phyloP scores from a whole-genome alignment of 495 filamentous ascomycete genomes.

The Cetradonia linearis region DNA sequence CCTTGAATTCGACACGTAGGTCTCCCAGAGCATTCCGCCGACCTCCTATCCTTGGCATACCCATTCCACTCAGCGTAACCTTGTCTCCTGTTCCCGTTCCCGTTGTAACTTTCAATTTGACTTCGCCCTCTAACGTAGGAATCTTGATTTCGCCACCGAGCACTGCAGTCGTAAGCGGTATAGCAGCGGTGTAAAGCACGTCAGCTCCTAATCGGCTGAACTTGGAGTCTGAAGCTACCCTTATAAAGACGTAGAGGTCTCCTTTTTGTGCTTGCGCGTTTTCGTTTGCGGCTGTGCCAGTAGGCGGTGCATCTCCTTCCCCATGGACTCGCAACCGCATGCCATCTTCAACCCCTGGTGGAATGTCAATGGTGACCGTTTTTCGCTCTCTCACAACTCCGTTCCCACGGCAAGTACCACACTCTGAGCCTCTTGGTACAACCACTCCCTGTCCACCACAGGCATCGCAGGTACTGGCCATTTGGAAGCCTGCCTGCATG shows the following conservation, averaged over 20 bases:
- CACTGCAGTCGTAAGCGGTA: slow-evolving; percentile 86
- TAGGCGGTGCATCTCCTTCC: slow-evolving; percentile 78
- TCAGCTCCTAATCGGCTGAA: slow-evolving; percentile 81
- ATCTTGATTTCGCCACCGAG: slow-evolving; percentile 82
- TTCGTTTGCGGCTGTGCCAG: slow-evolving; percentile 49
- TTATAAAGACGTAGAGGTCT: slow-evolving; percentile 79
- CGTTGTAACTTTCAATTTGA: slow-evolving; percentile 76
- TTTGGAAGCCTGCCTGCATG: slow-evolving; percentile 88
- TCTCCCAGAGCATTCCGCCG: slow-evolving; percentile 59
- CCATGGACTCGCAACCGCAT: slow-evolving; percentile 74
- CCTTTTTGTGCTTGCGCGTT: slow-evolving; percentile 54
- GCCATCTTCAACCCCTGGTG: slow-evolving; percentile 87
- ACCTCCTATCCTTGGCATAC: slow-evolving; percentile 71
- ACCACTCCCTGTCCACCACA: slow-evolving; percentile 67
- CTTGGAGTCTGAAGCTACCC: slow-evolving; percentile 71
- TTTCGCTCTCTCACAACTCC: slow-evolving; percentile 70
- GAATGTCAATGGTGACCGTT: slow-evolving; percentile 78
- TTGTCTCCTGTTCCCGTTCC: slow-evolving; percentile 90
- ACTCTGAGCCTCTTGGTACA: slow-evolving; percentile 69
- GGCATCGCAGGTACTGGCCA: slow-evolving; percentile 74
- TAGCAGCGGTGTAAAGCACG: slow-evolving; percentile 79
- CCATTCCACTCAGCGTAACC: slow-evolving; percentile 75
- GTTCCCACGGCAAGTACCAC: slow-evolving; percentile 62
- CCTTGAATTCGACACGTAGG: slow-evolving; percentile 86
- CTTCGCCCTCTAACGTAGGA: slow-evolving; percentile 82